Conservation (phyloP, 345 rosid species). For the Alliaria petiolata region DNA sequence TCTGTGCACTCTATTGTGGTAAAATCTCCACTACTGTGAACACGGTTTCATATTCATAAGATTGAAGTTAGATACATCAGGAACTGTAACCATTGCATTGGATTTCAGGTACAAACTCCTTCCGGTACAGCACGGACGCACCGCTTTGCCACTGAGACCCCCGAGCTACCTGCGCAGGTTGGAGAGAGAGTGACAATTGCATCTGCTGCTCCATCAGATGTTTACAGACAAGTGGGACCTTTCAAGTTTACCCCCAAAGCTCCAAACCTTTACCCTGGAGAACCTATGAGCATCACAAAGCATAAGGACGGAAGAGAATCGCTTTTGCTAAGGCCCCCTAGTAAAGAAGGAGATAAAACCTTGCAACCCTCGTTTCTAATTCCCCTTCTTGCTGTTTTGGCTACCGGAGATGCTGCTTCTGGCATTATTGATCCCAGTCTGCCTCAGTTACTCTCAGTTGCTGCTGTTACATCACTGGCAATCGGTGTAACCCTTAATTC, state of each 20-base stretch:
- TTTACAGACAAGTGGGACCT: constrained; percentile 78
- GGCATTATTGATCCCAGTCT: constrained; percentile 79
- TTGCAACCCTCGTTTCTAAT: constrained; percentile 62
- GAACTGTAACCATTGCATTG: not conserved
- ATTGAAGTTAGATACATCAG: not conserved
- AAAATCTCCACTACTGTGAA: constrained; percentile 8
- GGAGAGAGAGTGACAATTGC: constrained; percentile 91
- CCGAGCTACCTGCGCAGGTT: constrained; percentile 89
- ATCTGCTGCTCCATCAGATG: constrained; percentile 76
- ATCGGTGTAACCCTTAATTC: constrained; percentile 67
- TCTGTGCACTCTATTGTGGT: constrained; percentile 96
- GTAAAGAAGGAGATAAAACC: constrained; percentile 54
- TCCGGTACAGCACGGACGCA: constrained; percentile 85
- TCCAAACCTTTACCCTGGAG: constrained; percentile 72
- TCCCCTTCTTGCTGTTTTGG: constrained; percentile 70
- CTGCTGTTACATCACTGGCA: constrained; percentile 66
- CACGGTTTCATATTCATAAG: not conserved
- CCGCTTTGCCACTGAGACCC: constrained; percentile 89
- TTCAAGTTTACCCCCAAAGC: constrained; percentile 77
- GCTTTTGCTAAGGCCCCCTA: constrained; percentile 63
- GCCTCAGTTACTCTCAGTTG: constrained; percentile 80
- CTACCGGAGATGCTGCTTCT: constrained; percentile 91
- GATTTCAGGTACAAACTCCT: constrained; percentile 73
- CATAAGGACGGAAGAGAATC: constrained; percentile 76
- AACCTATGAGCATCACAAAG: constrained; percentile 87